These are phyloP conservation scores for Fusarium albosuccineum DNA, from an alignment of 2,329 filamentous ascomycete species.

Conservation along the genomic window DNA sequence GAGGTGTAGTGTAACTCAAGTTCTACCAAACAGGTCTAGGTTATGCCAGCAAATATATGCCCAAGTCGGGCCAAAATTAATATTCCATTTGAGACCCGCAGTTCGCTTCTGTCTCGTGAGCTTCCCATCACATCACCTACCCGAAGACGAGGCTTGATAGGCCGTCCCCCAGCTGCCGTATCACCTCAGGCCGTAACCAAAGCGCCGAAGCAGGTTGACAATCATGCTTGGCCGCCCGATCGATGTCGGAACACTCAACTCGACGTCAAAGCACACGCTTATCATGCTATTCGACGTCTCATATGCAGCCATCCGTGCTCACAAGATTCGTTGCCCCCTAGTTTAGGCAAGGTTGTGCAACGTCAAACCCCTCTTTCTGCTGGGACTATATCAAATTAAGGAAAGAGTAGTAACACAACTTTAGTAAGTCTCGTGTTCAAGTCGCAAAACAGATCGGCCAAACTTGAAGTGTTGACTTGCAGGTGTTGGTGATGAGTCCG, in stretches of 20 bases:
- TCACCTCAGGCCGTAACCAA: background rate
- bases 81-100: conserved; percentile 10
- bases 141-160: background rate
- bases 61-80: conserved; percentile 1
- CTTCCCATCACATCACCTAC: conserved; percentile 2
- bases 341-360: background rate
- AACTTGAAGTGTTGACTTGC: background rate
- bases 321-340: conserved; percentile 18
- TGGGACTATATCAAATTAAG: background rate
- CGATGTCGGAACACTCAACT: background rate
- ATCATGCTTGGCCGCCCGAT: conserved; percentile 2
- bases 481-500: background rate
- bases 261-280: background rate
- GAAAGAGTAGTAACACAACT: background rate
- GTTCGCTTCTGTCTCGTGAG: conserved; percentile 19
- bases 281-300: background rate
- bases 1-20: no score
- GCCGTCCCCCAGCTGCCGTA: conserved; percentile 12
- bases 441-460: background rate
- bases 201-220: conserved; percentile 4
- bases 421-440: background rate
- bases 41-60: background rate
- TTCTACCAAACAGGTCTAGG: background rate
- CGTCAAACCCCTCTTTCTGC: background rate
- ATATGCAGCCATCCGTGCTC: conserved; percentile 20